phyloP scores from a whole-genome alignment of 306 rosid species.

The Acacia melanoxylon region DNA sequence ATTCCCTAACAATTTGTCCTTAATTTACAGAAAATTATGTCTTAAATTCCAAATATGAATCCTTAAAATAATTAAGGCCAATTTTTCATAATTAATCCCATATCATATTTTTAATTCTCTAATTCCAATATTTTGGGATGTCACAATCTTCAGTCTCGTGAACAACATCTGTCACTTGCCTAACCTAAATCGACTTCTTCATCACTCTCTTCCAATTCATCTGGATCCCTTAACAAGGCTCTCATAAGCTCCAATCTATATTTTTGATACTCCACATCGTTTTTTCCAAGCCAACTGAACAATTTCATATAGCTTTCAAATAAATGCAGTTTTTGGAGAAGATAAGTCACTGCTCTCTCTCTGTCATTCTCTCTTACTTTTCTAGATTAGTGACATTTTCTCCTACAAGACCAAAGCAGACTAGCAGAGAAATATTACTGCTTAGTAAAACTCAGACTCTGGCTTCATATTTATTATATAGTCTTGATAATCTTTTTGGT shows the following conservation, averaged over 20 bases:
- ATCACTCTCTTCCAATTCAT: slow-evolving; percentile 39
- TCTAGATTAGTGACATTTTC: not conserved
- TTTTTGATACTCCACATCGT: slow-evolving; percentile 34
- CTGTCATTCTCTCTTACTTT: slow-evolving; percentile 36
- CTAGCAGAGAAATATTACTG: not conserved
- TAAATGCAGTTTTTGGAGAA: slow-evolving; percentile 31
- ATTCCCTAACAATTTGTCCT: too few species aligned
- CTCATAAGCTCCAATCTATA: slow-evolving; percentile 35
- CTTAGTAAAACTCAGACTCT: slow-evolving; percentile 3
- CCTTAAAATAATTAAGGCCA: too few species aligned
- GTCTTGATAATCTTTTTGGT: too few species aligned
- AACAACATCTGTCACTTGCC: slow-evolving; percentile 49
- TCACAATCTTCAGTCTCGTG: too few species aligned
- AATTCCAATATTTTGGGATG: too few species aligned
- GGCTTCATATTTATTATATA: not conserved
- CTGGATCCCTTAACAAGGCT: slow-evolving; percentile 46
- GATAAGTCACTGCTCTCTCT: slow-evolving; percentile 36
- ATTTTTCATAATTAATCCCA: too few species aligned
- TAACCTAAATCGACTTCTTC: slow-evolving; percentile 50
- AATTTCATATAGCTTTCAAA: slow-evolving; percentile 28
- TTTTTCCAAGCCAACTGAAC: slow-evolving; percentile 25
- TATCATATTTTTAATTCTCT: too few species aligned
- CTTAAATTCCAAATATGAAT: too few species aligned
- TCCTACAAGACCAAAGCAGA: slow-evolving; percentile 15
- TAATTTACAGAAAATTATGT: too few species aligned